These are phyloP conservation scores for Crassisporium funariophilum DNA, from an alignment of 768 basidiomycete species.

Conservation along the genomic window DNA sequence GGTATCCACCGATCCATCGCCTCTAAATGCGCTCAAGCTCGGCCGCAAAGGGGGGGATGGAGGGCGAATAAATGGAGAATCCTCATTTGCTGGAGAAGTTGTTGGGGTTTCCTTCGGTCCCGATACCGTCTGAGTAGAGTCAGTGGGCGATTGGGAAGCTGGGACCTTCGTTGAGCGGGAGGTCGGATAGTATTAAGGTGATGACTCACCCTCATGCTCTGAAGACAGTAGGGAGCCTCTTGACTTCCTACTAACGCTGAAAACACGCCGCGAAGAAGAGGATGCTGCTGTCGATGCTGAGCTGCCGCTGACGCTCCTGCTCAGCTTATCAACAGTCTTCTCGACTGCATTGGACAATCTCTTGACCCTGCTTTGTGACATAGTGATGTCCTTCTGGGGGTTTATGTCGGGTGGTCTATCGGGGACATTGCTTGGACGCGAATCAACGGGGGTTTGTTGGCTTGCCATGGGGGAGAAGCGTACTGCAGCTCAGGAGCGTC, in stretches of 20 bases:
- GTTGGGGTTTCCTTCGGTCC: slow-evolving; percentile 30
- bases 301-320: slow-evolving; percentile 54
- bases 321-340: slow-evolving; percentile 66
- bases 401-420: too few relatives aligned
- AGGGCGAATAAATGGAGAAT: slow-evolving; percentile 68
- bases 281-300: slow-evolving; percentile 33
- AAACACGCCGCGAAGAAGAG: slow-evolving; percentile 45
- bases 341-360: slow-evolving; percentile 52
- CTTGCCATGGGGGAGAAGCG: slow-evolving; percentile 27
- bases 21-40: slow-evolving; percentile 56
- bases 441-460: slow-evolving; percentile 27
- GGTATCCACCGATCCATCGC: slow-evolving; percentile 63
- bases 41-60: slow-evolving; percentile 65
- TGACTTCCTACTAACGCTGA: slow-evolving; percentile 56
- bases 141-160: slow-evolving; percentile 20
- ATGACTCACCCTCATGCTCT: slow-evolving; percentile 33
- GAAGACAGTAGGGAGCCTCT: slow-evolving; percentile 46
- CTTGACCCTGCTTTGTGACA: slow-evolving; percentile 49
- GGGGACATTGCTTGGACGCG: too few relatives aligned
- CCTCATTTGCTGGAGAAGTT: slow-evolving; percentile 28
- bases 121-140: slow-evolving; percentile 34
- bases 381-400: slow-evolving; percentile 25
- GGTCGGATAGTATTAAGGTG: slow-evolving; percentile 14
- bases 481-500: slow-evolving; percentile 15
- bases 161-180: too few relatives aligned